These are phyloP conservation scores for Vaccinium myrtillus DNA, from an alignment of 148 eudicot species.

Conservation along the genomic window DNA sequence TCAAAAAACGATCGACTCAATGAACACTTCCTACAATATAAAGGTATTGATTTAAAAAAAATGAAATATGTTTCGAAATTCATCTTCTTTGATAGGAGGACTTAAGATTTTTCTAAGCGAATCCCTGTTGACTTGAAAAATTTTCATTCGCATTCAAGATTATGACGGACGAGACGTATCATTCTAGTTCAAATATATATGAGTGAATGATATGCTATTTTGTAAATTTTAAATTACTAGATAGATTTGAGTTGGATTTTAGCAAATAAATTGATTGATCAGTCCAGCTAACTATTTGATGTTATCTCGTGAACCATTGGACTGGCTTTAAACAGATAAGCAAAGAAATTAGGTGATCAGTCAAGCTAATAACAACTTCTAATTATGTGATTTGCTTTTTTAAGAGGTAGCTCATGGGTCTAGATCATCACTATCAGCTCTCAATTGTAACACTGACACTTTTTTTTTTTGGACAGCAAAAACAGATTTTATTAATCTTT, in stretches of 20 bases:
- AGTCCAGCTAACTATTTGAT: not conserved
- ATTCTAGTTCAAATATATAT: not conserved
- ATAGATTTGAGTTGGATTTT: not conserved
- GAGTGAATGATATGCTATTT: not conserved
- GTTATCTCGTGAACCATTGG: not conserved
- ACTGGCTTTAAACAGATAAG: not conserved
- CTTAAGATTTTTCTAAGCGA: no score
- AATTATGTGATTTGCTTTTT: conserved; percentile 11
- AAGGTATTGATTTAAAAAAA: no score
- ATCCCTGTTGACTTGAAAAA: no score
- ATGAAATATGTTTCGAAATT: no score
- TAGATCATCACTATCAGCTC: not conserved
- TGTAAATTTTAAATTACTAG: not conserved
- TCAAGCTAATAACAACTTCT: not conserved
- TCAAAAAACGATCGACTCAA: no score
- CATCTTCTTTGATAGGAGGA: no score
- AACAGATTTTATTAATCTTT: no score
- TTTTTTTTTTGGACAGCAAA: no score
- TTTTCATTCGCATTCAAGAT: no score
- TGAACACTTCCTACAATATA: no score
- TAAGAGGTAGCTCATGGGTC: not conserved
- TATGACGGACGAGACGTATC: not conserved
- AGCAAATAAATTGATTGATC: not conserved
- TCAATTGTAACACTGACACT: not conserved
- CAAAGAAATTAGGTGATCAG: not conserved